Percentiles rank a stretch among this genome's conserved stretches.
phyloP scores from a whole-genome alignment of 1,139 yeast species.

The Suhomyces yuchorum region DNA sequence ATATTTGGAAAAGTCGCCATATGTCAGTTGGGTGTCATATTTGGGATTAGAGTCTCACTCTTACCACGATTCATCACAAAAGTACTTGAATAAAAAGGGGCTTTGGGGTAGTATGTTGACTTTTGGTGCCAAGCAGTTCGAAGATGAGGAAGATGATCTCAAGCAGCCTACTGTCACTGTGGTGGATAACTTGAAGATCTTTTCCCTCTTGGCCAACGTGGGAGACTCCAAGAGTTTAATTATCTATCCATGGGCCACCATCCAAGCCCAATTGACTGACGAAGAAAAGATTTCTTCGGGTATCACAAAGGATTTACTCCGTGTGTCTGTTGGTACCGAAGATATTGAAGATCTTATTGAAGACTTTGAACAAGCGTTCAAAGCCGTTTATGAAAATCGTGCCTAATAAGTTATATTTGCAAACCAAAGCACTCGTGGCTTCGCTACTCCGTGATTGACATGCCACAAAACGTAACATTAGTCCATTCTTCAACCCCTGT shows the following conservation, averaged over 20 bases:
- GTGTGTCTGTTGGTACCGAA: constrained; percentile 84
- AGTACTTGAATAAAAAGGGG: constrained; percentile 62
- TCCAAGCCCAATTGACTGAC: constrained; percentile 86
- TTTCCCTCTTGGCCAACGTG: constrained; percentile 88
- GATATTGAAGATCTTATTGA: constrained; percentile 83
- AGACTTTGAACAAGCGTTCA: constrained; percentile 83
- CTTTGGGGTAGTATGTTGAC: constrained; percentile 88
- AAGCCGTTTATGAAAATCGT: constrained; percentile 39
- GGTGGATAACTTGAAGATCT: constrained; percentile 57
- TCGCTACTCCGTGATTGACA: no score
- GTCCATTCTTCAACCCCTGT: no score
- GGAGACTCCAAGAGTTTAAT: constrained; percentile 95
- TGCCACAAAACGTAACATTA: no score
- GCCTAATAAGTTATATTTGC: no score
- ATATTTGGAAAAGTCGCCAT: constrained; percentile 43
- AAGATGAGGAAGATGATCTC: constrained; percentile 71
- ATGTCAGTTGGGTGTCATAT: constrained; percentile 87
- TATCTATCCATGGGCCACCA: constrained; percentile 93
- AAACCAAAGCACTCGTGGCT: no score
- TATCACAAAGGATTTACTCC: constrained; percentile 82
- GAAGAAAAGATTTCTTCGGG: constrained; percentile 82
- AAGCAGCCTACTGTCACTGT: constrained; percentile 46
- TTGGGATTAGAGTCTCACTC: constrained; percentile 86
- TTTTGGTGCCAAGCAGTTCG: constrained; percentile 80
- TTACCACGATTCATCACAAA: constrained; percentile 50